phyloP scores from a whole-genome alignment of 106 monocot genomes.

The Dendrobium catenatum region DNA sequence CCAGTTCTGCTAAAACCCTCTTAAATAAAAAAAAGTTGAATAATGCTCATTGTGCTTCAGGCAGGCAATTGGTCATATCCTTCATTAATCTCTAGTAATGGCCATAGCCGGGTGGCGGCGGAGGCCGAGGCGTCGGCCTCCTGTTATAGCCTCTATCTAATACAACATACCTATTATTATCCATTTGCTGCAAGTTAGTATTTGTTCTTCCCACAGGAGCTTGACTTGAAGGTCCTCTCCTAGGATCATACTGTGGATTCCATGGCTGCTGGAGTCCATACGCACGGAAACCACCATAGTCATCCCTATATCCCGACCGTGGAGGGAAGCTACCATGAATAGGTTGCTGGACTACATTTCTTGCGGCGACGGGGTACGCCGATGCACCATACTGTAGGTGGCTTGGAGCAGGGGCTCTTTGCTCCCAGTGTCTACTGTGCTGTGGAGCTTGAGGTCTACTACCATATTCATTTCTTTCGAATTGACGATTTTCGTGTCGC shows the following conservation, averaged over 20 bases:
- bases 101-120: slow-evolving; percentile 41
- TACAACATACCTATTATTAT: slow-evolving; percentile 38
- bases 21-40: too few species aligned
- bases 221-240: slow-evolving; percentile 13
- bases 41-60: too few species aligned
- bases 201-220: slow-evolving; percentile 9
- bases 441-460: slow-evolving; percentile 7
- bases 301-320: not conserved
- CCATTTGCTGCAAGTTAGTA: slow-evolving; percentile 15
- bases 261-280: slow-evolving; percentile 26
- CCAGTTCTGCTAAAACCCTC: too few species aligned
- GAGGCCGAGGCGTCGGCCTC: slow-evolving; percentile 15
- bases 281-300: slow-evolving; percentile 20
- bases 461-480: slow-evolving; percentile 21
- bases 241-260: slow-evolving; percentile 18
- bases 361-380: not conserved
- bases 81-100: slow-evolving; percentile 10
- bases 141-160: slow-evolving; percentile 33
- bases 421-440: slow-evolving; percentile 18
- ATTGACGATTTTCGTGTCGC: slow-evolving; percentile 11
- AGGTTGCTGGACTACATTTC: slow-evolving; percentile 11
- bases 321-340: slow-evolving; percentile 11
- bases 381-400: slow-evolving; percentile 17
- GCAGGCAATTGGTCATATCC: too few species aligned
- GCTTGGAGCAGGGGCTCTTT: slow-evolving; percentile 13